Percentiles rank a stretch among this genome's conserved stretches.
These are phyloP conservation scores for Gleditsia sinensis DNA, from an alignment of 306 rosid species.

Conservation along the genomic window DNA sequence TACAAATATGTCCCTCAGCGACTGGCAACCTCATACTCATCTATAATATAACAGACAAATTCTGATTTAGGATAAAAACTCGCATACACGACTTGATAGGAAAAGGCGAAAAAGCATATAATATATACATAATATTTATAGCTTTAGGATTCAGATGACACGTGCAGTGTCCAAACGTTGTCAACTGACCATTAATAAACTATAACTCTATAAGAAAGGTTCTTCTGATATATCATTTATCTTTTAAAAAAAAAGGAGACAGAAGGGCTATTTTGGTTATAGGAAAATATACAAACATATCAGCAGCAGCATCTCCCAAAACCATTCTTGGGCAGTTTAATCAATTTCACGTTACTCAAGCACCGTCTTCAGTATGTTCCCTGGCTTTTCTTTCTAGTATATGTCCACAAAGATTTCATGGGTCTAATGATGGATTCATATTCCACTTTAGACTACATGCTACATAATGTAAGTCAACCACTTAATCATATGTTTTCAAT, in stretches of 20 bases:
- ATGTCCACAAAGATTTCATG: too few species aligned
- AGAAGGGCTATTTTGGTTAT: too few species aligned
- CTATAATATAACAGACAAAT: slow-evolving; percentile 40
- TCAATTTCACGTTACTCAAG: too few species aligned
- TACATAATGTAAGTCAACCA: neutral
- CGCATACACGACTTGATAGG: too few species aligned
- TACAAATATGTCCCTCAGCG: slow-evolving; percentile 91
- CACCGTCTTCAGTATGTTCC: too few species aligned
- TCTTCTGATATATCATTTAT: neutral
- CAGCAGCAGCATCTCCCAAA: too few species aligned
- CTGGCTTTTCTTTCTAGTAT: too few species aligned
- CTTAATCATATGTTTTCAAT: neutral
- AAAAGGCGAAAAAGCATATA: slow-evolving; percentile 2
- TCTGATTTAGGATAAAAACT: neutral
- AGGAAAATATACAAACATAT: too few species aligned
- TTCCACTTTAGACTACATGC: neutral
- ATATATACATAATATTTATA: neutral
- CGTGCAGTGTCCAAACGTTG: neutral
- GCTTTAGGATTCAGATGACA: neutral
- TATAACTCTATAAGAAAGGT: neutral
- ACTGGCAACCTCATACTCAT: slow-evolving; percentile 84
- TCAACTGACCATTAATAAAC: neutral
- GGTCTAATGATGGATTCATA: neutral
- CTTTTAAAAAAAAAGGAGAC: too few species aligned
- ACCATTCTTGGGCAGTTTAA: too few species aligned